Conservation (phyloP, 257 asterid genomes). For the Voacanga thouarsii region DNA sequence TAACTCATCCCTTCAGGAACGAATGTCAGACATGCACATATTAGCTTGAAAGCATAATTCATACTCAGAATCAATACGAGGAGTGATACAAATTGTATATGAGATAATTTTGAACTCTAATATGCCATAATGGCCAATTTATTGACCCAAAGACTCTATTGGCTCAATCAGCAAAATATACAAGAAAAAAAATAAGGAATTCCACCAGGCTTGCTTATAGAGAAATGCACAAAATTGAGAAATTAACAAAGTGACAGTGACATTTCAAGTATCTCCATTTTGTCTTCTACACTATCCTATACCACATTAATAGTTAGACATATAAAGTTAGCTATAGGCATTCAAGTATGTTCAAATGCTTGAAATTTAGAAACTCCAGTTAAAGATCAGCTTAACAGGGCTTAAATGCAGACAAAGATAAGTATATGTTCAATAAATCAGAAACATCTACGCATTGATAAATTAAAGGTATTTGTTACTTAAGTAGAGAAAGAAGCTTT, state of each 20-base stretch:
- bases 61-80: background rate
- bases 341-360: background rate
- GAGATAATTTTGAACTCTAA: no score
- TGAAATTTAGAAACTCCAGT: background rate
- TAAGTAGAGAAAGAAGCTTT: constrained; percentile 3
- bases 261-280: background rate
- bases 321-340: background rate
- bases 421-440: background rate
- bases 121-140: background rate
- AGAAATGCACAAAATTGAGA: background rate
- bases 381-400: background rate
- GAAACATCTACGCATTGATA: background rate
- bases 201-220: no score
- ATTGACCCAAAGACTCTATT: background rate
- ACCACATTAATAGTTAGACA: background rate
- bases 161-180: background rate
- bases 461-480: constrained; percentile 1
- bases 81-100: background rate
- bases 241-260: background rate
- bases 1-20: background rate
- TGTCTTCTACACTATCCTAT: background rate
- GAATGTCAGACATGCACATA: background rate
- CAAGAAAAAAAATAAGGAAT: no score
- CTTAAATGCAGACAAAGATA: background rate
- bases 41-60: background rate